phyloP scores from a whole-genome alignment of 2,329 filamentous ascomycete genomes.

The Thyridium curvatum region DNA sequence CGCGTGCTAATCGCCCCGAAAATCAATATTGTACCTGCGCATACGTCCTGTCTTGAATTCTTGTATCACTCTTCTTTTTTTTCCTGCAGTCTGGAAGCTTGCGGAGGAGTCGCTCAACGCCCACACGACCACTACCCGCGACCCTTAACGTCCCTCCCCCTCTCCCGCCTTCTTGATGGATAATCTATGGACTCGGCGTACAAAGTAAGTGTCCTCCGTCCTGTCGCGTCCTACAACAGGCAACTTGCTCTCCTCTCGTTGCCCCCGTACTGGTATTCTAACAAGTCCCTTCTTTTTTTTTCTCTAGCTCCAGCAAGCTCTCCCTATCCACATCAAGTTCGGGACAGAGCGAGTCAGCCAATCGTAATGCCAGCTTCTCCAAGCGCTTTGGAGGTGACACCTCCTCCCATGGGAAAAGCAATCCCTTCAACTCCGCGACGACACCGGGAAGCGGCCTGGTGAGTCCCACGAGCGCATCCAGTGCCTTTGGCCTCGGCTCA shows the following conservation, averaged over 20 bases:
- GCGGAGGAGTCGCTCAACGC: constrained; percentile 1
- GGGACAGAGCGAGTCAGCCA: constrained; percentile 38
- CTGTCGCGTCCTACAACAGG: not conserved
- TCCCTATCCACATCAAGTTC: constrained; percentile 68
- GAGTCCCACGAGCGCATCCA: constrained; percentile 75
- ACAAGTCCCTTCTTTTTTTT: constrained; percentile 8
- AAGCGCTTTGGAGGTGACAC: constrained; percentile 71
- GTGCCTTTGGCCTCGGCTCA: constrained; percentile 87
- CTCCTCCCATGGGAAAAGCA: constrained; percentile 69
- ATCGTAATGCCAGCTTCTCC: constrained; percentile 56
- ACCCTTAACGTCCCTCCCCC: too few relatives aligned
- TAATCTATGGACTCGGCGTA: constrained; percentile 73
- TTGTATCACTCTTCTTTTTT: too few relatives aligned
- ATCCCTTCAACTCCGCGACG: constrained; percentile 72
- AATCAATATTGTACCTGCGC: too few relatives aligned
- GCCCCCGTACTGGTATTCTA: constrained; percentile 10
- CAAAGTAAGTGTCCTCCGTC: constrained; percentile 56
- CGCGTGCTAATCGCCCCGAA: too few relatives aligned
- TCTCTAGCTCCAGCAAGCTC: constrained; percentile 73
- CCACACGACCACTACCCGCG: not conserved
- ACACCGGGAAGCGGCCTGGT: constrained; percentile 63
- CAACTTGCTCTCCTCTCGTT: not conserved
- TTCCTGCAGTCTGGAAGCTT: not conserved
- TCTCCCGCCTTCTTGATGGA: constrained; percentile 42
- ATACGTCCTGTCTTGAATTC: too few relatives aligned